Conservation (phyloP, 2,329 filamentous ascomycete species). For the Xylaria sp. region DNA sequence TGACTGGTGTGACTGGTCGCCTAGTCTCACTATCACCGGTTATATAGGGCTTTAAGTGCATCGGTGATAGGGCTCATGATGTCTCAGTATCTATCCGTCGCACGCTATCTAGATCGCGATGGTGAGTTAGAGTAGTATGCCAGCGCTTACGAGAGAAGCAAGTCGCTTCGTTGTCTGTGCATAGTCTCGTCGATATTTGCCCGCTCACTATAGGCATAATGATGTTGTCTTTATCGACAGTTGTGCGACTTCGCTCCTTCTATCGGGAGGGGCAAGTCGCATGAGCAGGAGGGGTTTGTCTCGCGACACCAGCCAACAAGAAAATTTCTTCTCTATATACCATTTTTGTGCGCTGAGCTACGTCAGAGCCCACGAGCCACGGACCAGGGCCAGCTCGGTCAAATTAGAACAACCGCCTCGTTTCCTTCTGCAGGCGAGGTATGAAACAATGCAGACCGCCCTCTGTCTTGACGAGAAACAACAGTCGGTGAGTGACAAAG, state of each 20-base stretch:
- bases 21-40: constrained; percentile 24
- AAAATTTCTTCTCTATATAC: constrained; percentile 37
- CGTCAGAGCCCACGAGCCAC: constrained; percentile 37
- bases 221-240: constrained; percentile 9
- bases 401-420: constrained; percentile 30
- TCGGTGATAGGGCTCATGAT: constrained; percentile 20
- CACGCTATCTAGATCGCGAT: constrained; percentile 25
- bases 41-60: constrained; percentile 22
- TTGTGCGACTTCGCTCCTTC: constrained; percentile 22
- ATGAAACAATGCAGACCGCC: constrained; percentile 44
- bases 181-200: constrained; percentile 13
- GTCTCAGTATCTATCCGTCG: constrained; percentile 9
- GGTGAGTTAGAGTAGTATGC: constrained; percentile 16
- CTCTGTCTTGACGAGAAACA: constrained; percentile 36
- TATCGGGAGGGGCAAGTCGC: constrained; percentile 36
- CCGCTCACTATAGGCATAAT: constrained; percentile 1
- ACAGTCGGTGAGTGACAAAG: constrained; percentile 47
- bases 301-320: constrained; percentile 41
- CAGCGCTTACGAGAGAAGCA: constrained; percentile 16
- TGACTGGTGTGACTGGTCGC: constrained; percentile 28
- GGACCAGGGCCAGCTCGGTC: constrained; percentile 30
- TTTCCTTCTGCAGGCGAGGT: constrained; percentile 44
- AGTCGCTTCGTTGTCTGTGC: constrained; percentile 33
- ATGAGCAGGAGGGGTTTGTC: constrained; percentile 43
- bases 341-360: constrained; percentile 45